Base-by-base conservation (phyloP, 345 rosid genomes). In the Salix viminalis region DNA sequence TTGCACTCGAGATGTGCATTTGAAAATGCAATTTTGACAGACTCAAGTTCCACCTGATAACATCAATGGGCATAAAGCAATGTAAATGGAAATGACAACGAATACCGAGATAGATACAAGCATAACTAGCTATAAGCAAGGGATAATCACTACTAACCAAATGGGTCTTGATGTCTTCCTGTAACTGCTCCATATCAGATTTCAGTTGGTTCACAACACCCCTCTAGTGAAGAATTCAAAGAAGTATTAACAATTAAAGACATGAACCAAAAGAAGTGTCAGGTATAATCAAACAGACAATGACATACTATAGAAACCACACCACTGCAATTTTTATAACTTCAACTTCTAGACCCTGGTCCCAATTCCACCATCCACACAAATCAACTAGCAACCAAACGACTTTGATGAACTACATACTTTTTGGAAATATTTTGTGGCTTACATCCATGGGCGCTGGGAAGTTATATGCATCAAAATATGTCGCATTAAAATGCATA, bases 171-270 rank as follows among this genome's bases (percentile, higher is more conserved):
- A 96, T 90, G 80, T 96, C 97, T 78, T 87, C 92, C 65, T 90
- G 92, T 79, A 96, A 88, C 78, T 78, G 84, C 81, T 87, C 97
- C 93, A 92, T 90, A 77, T 96, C 97, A 74, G 87, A 91, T 80
- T 96, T 96, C 71, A 96, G 89, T 85, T 90, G 96, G 89, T 93
- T 91, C 87, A 93, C 95, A 87, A 82, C 81, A 81, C 90, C 84
- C 91, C 99, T 90, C 99, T 93, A 91, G 69, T 73, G 68, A 69
- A 83, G 74, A 82, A 23, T 58, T 64, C 30, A 67, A 82, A 32
- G 3, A 30, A 26, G 30, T 9, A 34, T 15, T n/a, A 58, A 58
- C 28, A 58, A 70, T 18, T 60, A 65, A 64, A 64, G 42, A 39
- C 30, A 60, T 28, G 41, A 58, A 67, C 19, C 70, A 67, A 48